Conservation (phyloP, 176 grass and related monocot species). For the Avena eriantha region DNA sequence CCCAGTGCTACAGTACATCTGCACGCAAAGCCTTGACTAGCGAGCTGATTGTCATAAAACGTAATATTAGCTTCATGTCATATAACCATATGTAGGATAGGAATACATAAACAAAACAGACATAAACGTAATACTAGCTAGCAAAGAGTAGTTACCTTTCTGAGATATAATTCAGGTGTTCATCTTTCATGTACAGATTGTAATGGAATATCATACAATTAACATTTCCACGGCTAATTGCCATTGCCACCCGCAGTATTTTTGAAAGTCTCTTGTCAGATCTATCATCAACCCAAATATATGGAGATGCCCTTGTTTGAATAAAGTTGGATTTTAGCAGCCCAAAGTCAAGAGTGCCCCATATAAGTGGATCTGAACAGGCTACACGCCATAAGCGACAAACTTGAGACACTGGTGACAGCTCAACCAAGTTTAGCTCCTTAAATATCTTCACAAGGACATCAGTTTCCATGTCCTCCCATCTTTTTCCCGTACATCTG, state of each 20-base stretch:
- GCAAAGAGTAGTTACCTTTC: constrained; percentile 67
- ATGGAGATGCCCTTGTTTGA: constrained; percentile 85
- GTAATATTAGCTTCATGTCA: no score
- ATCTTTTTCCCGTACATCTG: constrained; percentile 80
- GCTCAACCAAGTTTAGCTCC: constrained; percentile 86
- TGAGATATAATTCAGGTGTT: constrained; percentile 86
- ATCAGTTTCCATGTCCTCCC: constrained; percentile 99
- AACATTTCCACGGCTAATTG: constrained; percentile 71
- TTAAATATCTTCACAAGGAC: constrained; percentile 98
- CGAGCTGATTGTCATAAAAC: no score
- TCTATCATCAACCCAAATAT: constrained; percentile 87
- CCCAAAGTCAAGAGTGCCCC: constrained; percentile 86
- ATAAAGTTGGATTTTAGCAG: constrained; percentile 90
- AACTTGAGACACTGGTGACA: constrained; percentile 85
- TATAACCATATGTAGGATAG: background rate
- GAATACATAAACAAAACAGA: constrained; percentile 3
- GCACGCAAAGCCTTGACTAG: background rate
- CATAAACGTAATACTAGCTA: constrained; percentile 12
- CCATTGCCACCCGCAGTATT: constrained; percentile 82
- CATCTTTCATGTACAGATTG: constrained; percentile 97
- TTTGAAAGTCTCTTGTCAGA: constrained; percentile 82
- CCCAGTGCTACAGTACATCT: background rate
- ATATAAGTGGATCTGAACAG: constrained; percentile 95
- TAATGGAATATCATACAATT: constrained; percentile 94
- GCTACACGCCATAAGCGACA: constrained; percentile 78